Percentiles rank a stretch among this genome's conserved stretches.
Evolutionary conservation across 108 stramenopile species (phyloP).

Genomic region (Conticribra guillardii): DNA sequence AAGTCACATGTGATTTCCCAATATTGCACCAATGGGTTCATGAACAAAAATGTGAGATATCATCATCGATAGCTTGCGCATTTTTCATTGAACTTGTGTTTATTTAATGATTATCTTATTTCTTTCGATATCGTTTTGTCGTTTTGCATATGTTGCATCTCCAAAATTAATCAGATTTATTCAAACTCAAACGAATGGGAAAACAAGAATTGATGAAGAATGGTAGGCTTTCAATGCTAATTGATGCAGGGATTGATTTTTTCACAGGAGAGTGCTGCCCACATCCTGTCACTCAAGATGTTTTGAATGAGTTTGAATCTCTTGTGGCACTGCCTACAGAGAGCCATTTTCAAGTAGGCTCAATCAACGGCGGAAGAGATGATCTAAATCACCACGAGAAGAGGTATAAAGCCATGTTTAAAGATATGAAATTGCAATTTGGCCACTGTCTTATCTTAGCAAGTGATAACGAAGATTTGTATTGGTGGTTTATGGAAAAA

Average conservation of each 20-base stretch:
- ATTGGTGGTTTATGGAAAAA: constrained; percentile 42
- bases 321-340: constrained; percentile 22
- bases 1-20: constrained; percentile 45
- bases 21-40: constrained; percentile 32
- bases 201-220: constrained; percentile 31
- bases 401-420: too few species aligned
- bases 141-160: not conserved
- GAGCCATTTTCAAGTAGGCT: too few species aligned
- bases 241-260: constrained; percentile 41
- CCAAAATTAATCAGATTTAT: too few species aligned
- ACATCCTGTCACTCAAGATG: not conserved
- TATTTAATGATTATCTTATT: not conserved
- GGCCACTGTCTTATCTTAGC: constrained; percentile 30
- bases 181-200: constrained; percentile 26
- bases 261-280: constrained; percentile 48
- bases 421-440: not conserved
- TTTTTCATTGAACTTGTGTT: not conserved
- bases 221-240: constrained; percentile 36
- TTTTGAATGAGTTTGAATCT: constrained; percentile 13
- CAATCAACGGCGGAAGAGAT: too few species aligned
- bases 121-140: not conserved
- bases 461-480: constrained; percentile 29
- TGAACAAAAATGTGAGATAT: constrained; percentile 25
- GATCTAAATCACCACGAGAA: too few species aligned
- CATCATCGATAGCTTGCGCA: too few species aligned